Evolutionary conservation across 345 rosid genomes (phyloP), one percentile per base, ranked within the genome.

Genomic region (Acer campestre): DNA sequence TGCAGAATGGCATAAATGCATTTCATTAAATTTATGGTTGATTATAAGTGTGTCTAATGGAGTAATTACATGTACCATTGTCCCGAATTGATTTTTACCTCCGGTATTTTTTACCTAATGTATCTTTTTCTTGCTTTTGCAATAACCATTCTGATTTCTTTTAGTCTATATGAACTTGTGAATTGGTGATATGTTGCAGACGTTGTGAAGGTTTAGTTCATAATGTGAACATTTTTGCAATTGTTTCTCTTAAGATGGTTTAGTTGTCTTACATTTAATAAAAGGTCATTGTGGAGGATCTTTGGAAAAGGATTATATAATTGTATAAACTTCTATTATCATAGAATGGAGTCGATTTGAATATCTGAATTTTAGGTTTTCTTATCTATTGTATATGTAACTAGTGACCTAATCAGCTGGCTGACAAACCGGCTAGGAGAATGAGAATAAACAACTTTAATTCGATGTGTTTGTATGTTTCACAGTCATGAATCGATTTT

Each of bases 341-440:
- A 23, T 68, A 23, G 27, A 68, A 22, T 68, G 72, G 72, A 46
- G 40, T 40, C 51, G 51, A 46, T 68, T 68, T 68, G 18, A 46
- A 53, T 46, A 53, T 68, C 56, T 7, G 25, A 48, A 48, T 46
- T 23, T 3, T 38, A 46, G 18, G 38, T 48, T 68, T 16, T 46
- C 58, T 46, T 11, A 23, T 46, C 6, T 48, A 48, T 7, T 23
- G 20, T 48, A 6, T 8, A 3, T 23, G 20, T 48, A 53, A 53
- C n/a, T 53, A 53, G 58, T 53, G 7, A 53, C 17, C 58, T 4
- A 53, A 18, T 1, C 58, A 53, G 58, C 7, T 53, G 58, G 20
- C n/a, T 16, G 58, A 53, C 58, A 53, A 53, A 53, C 7, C 1
- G 7, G 58, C 17, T 18, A 53, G 58, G 58, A 53, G 6, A 16